phyloP scores from a whole-genome alignment of 2,329 filamentous ascomycete genomes.

The Anthostomella pinea region DNA sequence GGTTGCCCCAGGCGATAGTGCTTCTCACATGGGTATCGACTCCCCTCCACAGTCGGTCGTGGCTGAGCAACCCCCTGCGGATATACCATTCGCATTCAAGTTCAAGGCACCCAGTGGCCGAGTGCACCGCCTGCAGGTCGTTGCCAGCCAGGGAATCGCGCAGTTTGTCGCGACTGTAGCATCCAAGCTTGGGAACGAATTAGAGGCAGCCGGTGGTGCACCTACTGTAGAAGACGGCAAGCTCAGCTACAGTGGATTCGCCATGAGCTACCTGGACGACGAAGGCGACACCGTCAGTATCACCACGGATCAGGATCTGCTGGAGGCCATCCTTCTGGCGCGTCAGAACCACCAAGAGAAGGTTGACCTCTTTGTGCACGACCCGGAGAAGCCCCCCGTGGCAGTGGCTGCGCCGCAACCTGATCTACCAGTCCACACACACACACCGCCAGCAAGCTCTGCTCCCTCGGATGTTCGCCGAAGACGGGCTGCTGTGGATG shows the following conservation, averaged over 20 bases:
- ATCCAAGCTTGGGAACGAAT: constrained; percentile 80
- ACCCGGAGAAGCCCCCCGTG: constrained; percentile 86
- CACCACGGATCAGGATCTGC: constrained; percentile 88
- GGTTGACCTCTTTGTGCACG: constrained; percentile 95
- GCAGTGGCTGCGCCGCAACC: constrained; percentile 53
- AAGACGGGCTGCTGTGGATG: constrained; percentile 39
- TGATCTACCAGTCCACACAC: constrained; percentile 39
- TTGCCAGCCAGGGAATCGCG: constrained; percentile 74
- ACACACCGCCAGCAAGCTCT: constrained; percentile 49
- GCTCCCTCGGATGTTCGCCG: constrained; percentile 45
- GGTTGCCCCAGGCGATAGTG: constrained; percentile 88
- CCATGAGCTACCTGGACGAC: constrained; percentile 92
- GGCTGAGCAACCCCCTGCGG: constrained; percentile 59
- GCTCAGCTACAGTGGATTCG: constrained; percentile 75
- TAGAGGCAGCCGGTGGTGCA: constrained; percentile 77
- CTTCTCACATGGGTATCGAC: constrained; percentile 83
- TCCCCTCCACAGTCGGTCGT: constrained; percentile 67
- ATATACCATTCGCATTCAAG: constrained; percentile 92
- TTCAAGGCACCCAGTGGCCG: constrained; percentile 97
- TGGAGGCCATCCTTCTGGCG: constrained; percentile 84
- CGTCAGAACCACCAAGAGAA: constrained; percentile 79
- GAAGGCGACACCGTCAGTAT: constrained; percentile 97
- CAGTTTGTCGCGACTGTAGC: constrained; percentile 75
- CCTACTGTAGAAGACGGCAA: constrained; percentile 77
- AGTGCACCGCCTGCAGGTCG: constrained; percentile 86